A percentile compares a stretch with the other conserved stretches of the same genome.
These are phyloP conservation scores for Hypoxylon sp. DNA, from an alignment of 2,329 filamentous ascomycete genomes.

Conservation along the genomic window DNA sequence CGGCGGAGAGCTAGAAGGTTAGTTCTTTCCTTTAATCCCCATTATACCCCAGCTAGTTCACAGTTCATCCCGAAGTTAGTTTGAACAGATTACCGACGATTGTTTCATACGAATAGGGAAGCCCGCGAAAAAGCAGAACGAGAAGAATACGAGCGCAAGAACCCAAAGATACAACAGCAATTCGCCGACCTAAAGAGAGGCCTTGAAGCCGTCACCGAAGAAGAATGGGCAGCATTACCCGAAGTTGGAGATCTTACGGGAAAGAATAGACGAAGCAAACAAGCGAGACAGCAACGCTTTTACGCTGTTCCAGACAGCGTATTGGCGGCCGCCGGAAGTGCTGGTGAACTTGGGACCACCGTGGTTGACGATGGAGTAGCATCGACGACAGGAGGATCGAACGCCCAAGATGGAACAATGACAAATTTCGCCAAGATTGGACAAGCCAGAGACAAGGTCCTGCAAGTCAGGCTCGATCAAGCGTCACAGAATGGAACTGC, in stretches of 20 bases:
- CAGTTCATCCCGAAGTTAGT: conserved; percentile 72
- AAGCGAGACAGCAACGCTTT: conserved; percentile 86
- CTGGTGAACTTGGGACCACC: conserved; percentile 86
- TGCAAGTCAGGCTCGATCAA: conserved; percentile 93
- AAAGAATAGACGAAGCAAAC: conserved; percentile 88
- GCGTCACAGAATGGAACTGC: conserved; percentile 79
- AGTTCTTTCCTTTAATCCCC: conserved; percentile 61
- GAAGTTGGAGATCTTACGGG: conserved; percentile 97
- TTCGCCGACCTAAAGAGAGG: conserved; percentile 96
- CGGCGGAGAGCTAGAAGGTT: conserved; percentile 89
- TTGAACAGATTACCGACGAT: conserved; percentile 83
- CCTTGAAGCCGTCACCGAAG: conserved; percentile 88
- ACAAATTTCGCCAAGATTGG: conserved; percentile 99
- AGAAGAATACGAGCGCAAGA: conserved; percentile 96
- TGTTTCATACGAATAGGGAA: conserved; percentile 81
- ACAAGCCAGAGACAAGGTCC: conserved; percentile 93
- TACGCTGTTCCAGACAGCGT: conserved; percentile 98
- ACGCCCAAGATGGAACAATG: conserved; percentile 85
- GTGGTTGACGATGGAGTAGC: conserved; percentile 82
- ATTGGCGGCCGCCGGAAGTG: conserved; percentile 85
- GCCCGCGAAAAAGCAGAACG: conserved; percentile 90
- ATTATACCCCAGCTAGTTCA: conserved; percentile 72
- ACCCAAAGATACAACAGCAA: conserved; percentile 98
- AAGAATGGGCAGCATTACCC: conserved; percentile 95
- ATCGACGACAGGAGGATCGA: conserved; percentile 59